Evolutionary conservation across 2,329 filamentous ascomycete species (phyloP).

Genomic region (Penicillium verrucosum): DNA sequence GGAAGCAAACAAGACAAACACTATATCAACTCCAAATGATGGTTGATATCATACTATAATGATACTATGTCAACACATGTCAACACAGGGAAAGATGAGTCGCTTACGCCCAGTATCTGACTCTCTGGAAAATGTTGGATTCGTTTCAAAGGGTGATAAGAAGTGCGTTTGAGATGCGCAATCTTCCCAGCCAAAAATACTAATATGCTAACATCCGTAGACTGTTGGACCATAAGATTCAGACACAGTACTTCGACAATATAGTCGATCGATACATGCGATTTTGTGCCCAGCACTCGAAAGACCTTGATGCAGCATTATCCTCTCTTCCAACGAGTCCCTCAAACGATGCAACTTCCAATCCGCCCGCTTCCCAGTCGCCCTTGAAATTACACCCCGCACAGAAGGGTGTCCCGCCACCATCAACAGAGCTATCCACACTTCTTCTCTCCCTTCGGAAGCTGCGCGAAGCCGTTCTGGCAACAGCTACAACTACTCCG

Average conservation of each 20-base stretch:
- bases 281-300: slow-evolving; percentile 74
- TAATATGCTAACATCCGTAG: slow-evolving; percentile 46
- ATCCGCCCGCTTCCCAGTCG: slow-evolving; percentile 35
- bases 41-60: background rate
- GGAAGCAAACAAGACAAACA: slow-evolving; percentile 20
- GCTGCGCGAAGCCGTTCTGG: slow-evolving; percentile 83
- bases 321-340: slow-evolving; percentile 55
- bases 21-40: slow-evolving; percentile 8
- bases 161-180: slow-evolving; percentile 52
- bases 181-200: slow-evolving; percentile 1
- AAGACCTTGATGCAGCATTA: slow-evolving; percentile 73
- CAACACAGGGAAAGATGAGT: slow-evolving; percentile 23
- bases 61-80: background rate
- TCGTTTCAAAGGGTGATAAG: slow-evolving; percentile 87
- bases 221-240: slow-evolving; percentile 69
- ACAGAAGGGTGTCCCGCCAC: slow-evolving; percentile 34
- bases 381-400: slow-evolving; percentile 19
- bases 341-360: slow-evolving; percentile 38
- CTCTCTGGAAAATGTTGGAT: slow-evolving; percentile 73
- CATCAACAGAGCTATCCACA: slow-evolving; percentile 64
- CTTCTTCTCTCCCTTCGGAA: slow-evolving; percentile 85
- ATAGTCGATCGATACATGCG: slow-evolving; percentile 87
- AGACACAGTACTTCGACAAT: slow-evolving; percentile 81
- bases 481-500: slow-evolving; percentile 62
- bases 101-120: slow-evolving; percentile 73